phyloP scores from a whole-genome alignment of 2,329 filamentous ascomycete species.

The Plenodomus biglobosus region DNA sequence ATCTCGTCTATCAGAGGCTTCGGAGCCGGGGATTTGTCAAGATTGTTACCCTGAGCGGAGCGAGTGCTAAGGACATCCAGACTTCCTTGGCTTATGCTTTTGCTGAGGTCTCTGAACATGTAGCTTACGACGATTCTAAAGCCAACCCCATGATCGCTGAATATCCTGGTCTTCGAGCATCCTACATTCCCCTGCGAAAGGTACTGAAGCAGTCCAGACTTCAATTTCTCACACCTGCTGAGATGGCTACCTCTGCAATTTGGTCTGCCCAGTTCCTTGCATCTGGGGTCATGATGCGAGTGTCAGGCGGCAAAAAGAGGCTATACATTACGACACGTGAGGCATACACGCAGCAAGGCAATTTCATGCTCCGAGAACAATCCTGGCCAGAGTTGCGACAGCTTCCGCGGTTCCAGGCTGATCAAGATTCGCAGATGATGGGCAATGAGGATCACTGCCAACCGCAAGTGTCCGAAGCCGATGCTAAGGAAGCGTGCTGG shows the following conservation, averaged over 20 bases:
- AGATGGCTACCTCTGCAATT: slow-evolving; percentile 70
- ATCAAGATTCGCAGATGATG: slow-evolving; percentile 40
- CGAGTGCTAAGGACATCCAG: slow-evolving; percentile 69
- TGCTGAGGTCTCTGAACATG: slow-evolving; percentile 51
- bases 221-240: slow-evolving; percentile 67
- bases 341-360: slow-evolving; percentile 67
- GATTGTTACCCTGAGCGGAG: slow-evolving; percentile 61
- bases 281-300: slow-evolving; percentile 72
- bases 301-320: slow-evolving; percentile 60
- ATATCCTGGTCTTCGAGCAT: slow-evolving; percentile 62
- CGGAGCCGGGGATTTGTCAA: slow-evolving; percentile 72
- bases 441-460: slow-evolving; percentile 42
- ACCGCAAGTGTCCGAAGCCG: slow-evolving; percentile 58
- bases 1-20: slow-evolving; percentile 69
- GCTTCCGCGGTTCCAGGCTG: slow-evolving; percentile 59
- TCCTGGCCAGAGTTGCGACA: slow-evolving; percentile 68
- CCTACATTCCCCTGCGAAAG: slow-evolving; percentile 76
- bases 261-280: slow-evolving; percentile 73
- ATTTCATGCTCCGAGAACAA: slow-evolving; percentile 13
- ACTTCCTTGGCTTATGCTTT: slow-evolving; percentile 65
- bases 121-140: slow-evolving; percentile 32
- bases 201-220: slow-evolving; percentile 72
- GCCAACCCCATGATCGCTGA: slow-evolving; percentile 28
- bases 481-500: slow-evolving; percentile 68
- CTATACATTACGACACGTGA: slow-evolving; percentile 76